These are phyloP conservation scores for Didymella arachidicola DNA, from an alignment of 2,329 filamentous ascomycete species.

Conservation along the genomic window DNA sequence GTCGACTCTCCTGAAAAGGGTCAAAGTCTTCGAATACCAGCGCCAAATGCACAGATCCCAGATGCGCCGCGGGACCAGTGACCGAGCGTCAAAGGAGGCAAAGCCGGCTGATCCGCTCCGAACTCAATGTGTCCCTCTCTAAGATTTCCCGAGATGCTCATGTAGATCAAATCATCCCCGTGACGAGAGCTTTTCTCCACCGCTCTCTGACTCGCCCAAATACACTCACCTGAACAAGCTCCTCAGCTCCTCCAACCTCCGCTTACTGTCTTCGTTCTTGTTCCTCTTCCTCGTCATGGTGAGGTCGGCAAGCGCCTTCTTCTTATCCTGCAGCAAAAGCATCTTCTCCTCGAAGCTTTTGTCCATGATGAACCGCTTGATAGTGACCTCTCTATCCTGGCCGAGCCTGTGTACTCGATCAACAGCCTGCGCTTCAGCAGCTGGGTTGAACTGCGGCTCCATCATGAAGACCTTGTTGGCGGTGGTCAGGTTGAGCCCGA, in stretches of 20 bases:
- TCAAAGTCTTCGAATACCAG: not conserved
- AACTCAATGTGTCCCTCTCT: not conserved
- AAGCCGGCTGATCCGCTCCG: not conserved
- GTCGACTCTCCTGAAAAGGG: no score
- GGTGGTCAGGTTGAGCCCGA: conserved; percentile 88
- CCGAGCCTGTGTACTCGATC: conserved; percentile 75
- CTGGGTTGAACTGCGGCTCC: conserved; percentile 98
- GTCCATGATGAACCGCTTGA: conserved; percentile 87
- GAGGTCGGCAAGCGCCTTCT: conserved; percentile 86
- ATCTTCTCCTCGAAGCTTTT: conserved; percentile 95
- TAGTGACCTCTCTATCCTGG: conserved; percentile 87
- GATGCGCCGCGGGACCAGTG: no score
- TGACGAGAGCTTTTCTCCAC: not conserved
- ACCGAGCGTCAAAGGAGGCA: not conserved
- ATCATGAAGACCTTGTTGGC: conserved; percentile 92
- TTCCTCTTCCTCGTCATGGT: conserved; percentile 64
- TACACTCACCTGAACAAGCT: conserved; percentile 59
- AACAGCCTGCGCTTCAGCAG: conserved; percentile 90
- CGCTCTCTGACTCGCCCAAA: not conserved
- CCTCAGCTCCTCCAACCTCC: conserved; percentile 68
- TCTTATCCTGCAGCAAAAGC: conserved; percentile 86
- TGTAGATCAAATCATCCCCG: not conserved
- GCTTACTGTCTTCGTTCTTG: conserved; percentile 69
- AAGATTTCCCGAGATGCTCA: not conserved
- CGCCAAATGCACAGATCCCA: not conserved